Percentiles rank a stretch among this genome's conserved stretches.
Evolutionary conservation across 208 protist genomes (phyloP).

Genomic region (Wallacemonas sp.): DNA sequence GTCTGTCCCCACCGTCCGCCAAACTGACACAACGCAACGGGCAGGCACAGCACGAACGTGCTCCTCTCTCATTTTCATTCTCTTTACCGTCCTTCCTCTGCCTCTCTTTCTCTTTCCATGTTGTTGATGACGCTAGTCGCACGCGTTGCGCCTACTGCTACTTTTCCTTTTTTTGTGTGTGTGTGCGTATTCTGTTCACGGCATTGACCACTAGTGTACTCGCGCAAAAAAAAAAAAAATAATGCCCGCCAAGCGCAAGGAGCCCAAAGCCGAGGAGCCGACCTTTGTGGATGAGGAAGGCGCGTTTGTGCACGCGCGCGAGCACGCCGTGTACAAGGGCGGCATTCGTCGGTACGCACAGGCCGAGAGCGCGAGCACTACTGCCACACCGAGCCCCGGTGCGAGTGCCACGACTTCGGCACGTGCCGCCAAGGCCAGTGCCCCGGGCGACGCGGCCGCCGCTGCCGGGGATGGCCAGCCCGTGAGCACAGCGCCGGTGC

Average conservation of each 20-base stretch:
- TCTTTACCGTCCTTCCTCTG: too few relatives aligned
- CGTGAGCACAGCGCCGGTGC: conserved; percentile 8
- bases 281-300: conserved; percentile 75
- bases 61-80: too few relatives aligned
- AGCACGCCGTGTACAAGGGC: conserved; percentile 62
- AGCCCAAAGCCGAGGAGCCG: conserved; percentile 73
- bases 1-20: too few relatives aligned
- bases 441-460: background rate
- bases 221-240: background rate
- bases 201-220: background rate
- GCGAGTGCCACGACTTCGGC: conserved; percentile 5
- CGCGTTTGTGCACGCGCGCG: conserved; percentile 68
- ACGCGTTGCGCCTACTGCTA: too few relatives aligned
- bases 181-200: too few relatives aligned
- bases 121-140: too few relatives aligned
- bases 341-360: conserved; percentile 53
- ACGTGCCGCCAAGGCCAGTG: conserved; percentile 9
- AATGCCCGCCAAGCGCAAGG: conserved; percentile 84
- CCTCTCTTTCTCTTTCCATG: too few relatives aligned
- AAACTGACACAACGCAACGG: too few relatives aligned
- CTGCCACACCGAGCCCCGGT: background rate
- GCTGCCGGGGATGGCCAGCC: background rate
- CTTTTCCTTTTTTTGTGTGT: too few relatives aligned
- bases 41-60: too few relatives aligned
- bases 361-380: conserved; percentile 1